These are phyloP conservation scores for Dillenia turbinata DNA, from an alignment of 164 flowering plant species.

Conservation along the genomic window DNA sequence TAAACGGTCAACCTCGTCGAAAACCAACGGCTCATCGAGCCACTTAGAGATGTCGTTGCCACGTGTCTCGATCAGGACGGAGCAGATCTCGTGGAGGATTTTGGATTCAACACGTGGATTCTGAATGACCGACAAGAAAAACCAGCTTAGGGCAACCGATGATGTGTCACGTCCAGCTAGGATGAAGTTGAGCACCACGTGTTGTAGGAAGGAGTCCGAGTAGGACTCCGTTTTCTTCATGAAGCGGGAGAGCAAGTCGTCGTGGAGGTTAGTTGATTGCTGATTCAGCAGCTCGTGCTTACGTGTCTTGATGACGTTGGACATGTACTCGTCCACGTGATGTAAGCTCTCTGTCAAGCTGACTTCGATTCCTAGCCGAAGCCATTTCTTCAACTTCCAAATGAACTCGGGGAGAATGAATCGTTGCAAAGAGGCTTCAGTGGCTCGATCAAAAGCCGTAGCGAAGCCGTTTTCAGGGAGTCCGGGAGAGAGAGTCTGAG, in stretches of 20 bases:
- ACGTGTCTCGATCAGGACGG: slow-evolving; percentile 47
- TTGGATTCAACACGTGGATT: slow-evolving; percentile 29
- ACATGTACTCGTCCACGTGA: slow-evolving; percentile 41
- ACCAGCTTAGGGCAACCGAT: slow-evolving; percentile 39
- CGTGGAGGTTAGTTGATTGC: slow-evolving; percentile 29
- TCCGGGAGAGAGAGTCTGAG: slow-evolving; percentile 46
- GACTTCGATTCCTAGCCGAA: slow-evolving; percentile 54
- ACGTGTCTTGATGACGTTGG: slow-evolving; percentile 44
- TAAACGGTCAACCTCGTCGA: slow-evolving; percentile 63
- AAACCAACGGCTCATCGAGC: slow-evolving; percentile 48
- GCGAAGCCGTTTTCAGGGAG: slow-evolving; percentile 61
- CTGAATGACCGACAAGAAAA: slow-evolving; percentile 28
- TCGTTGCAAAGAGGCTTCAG: slow-evolving; percentile 62
- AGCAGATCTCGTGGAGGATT: slow-evolving; percentile 44
- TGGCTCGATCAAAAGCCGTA: slow-evolving; percentile 59
- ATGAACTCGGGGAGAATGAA: slow-evolving; percentile 47
- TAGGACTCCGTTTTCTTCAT: slow-evolving; percentile 39
- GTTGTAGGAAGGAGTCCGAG: slow-evolving; percentile 31
- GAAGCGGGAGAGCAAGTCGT: slow-evolving; percentile 46
- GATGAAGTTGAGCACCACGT: slow-evolving; percentile 48
- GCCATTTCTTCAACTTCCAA: slow-evolving; percentile 62
- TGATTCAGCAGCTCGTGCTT: slow-evolving; percentile 44
- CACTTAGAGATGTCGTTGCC: slow-evolving; percentile 42
- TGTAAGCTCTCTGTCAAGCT: slow-evolving; percentile 35
- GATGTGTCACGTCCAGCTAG: slow-evolving; percentile 52